Conservation (phyloP, 2,329 filamentous ascomycete species). For the Fusarium pseudonygamai region DNA sequence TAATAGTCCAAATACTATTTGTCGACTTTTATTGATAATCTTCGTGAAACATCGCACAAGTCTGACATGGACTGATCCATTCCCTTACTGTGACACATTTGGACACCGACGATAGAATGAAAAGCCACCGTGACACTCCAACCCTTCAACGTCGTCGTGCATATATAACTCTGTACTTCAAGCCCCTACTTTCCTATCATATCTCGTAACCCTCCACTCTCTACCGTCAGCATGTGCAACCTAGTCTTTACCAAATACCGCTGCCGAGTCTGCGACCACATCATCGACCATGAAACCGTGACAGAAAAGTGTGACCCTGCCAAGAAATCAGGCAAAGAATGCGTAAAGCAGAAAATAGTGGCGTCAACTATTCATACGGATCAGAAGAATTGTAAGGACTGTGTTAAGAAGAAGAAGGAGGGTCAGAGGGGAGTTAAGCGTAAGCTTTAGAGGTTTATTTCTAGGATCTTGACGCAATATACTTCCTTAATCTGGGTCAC, state of each 20-base stretch:
- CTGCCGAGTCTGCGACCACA: neutral
- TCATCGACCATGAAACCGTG: neutral
- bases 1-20: neutral
- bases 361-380: neutral
- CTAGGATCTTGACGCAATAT: no score
- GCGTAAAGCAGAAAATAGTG: neutral
- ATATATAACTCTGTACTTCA: neutral
- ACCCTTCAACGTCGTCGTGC: neutral
- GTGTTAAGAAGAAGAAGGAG: neutral
- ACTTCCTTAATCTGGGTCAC: accelerated
- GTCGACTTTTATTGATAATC: neutral
- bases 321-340: neutral
- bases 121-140: neutral
- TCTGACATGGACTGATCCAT: neutral
- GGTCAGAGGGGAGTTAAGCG: neutral
- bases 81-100: neutral
- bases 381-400: neutral
- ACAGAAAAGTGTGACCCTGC: neutral
- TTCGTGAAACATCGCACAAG: neutral
- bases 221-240: neutral
- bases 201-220: neutral
- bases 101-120: neutral
- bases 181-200: no score
- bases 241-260: neutral
- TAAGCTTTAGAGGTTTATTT: neutral